Conservation (phyloP, 306 rosid species). For the Trifolium fragiferum region DNA sequence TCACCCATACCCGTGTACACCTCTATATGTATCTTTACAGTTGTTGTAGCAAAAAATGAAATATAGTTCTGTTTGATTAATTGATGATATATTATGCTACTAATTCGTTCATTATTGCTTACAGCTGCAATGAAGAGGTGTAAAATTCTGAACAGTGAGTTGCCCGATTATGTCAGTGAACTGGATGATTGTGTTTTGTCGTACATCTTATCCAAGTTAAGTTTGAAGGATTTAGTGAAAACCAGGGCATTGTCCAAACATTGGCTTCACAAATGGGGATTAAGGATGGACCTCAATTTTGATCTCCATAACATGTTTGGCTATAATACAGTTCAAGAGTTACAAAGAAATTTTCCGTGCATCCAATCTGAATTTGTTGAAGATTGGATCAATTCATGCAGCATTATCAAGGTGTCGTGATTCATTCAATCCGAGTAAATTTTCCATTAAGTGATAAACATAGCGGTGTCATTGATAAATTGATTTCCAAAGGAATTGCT, state of each 20-base stretch:
- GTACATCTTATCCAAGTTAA: not conserved
- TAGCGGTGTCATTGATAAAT: not conserved
- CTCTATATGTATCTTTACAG: no score
- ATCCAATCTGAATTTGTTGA: not conserved
- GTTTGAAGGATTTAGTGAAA: not conserved
- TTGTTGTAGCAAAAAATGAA: no score
- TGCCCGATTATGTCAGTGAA: not conserved
- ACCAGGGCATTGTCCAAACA: not conserved
- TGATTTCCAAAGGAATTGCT: not conserved
- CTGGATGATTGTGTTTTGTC: not conserved
- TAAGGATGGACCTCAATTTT: not conserved
- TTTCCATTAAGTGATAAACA: not conserved
- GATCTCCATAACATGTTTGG: not conserved
- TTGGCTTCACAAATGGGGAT: not conserved
- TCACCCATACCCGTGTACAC: no score
- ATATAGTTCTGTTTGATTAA: no score
- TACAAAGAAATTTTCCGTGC: not conserved
- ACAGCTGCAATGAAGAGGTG: not conserved
- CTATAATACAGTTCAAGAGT: not conserved
- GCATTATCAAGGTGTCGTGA: not conserved
- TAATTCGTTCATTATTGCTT: not conserved
- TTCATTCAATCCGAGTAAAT: not conserved
- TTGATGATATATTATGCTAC: no score
- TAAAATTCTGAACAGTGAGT: not conserved
- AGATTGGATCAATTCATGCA: not conserved